Evolutionary conservation across 2,329 filamentous ascomycete species (phyloP), one percentile per base, ranked within the genome.

Genomic region (Colletotrichum sp.): DNA sequence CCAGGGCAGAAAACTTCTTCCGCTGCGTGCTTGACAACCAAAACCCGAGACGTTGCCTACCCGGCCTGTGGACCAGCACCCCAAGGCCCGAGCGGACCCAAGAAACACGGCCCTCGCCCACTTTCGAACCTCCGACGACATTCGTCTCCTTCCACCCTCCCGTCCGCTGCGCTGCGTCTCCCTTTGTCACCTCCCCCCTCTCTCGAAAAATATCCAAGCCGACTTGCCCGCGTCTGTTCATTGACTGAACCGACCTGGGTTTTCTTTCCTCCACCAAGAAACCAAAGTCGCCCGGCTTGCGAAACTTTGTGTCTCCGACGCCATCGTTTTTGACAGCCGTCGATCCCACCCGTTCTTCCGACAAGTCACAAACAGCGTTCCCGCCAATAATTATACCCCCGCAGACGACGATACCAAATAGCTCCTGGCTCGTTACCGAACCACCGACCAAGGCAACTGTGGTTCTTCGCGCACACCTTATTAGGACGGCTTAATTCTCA

Each of bases 11-110:
- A 69, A 60, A 61, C 25, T 48, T 61, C 32, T 30, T 61, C 55
- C 15, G 57, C 67, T 48, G 67, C 66, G 66, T 59, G 66, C 66
- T 59, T 57, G 57, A 59, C 22, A 15, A 68, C 66, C 36, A n/a
- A 60, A 65, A 74, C 52, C 36, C 64, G 65, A 67, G 72, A 76
- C 73, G 69, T 32, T 65, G 61, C 57, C 75, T 59, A 78, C 52
- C 68, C 57, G 48, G 76, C 70, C 70, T 78, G 75, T 77, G 39
- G 71, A 76, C 77, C 63, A 67, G 75, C 69, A 28, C 15, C 36
- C 63, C 75, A 77, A 66, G 77, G 77, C 73, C 77, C 76, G 77
- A 78, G 76, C 77, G 75, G 69, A 75, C 70, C 73, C 68, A 77
- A 48, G 71, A 59, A 77, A 69, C 72, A 77, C 72, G 68, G 66